Base-by-base conservation (phyloP, 805 yeast species). In the Wickerhamomyces hampshirensis region DNA sequence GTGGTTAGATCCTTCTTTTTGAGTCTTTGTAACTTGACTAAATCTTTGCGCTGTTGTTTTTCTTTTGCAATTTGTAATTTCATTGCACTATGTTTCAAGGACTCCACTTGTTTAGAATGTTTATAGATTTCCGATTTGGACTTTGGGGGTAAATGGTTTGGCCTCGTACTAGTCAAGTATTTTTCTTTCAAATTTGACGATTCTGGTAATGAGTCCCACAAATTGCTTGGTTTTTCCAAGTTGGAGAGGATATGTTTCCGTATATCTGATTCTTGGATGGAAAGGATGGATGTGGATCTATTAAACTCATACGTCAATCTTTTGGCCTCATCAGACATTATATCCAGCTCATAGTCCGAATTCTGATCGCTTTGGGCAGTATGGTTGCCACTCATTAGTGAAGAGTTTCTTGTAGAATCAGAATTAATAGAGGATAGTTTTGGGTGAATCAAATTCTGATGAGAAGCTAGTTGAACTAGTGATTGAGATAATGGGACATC, bases 401-500 rank as follows among this genome's bases (percentile, higher is more conserved):
- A 70, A 0, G 74, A 69, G 5, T 72, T 59, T 38, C 75, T 55
- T 2, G 68, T 64, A 1, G 68, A 58, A n/a, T 56, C 60, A 0
- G 74, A 68, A 11, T 54, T 49, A 5, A 66, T 55, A 8, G 60
- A 51, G 27, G 35, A 26, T 7, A 44, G 35, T 23, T 40, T 39
- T 18, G 40, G 41, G 4, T 42, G 53, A 27, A 60, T 43, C 11
- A 57, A 55, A 32, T 55, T 59, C 43, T 69, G 68, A 32, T 58
- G 57, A 14, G 59, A 58, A n/a, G 62, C 44, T 13, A 65, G 44
- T 10, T 68, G 56, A 5, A 56, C 63, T 14, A 79, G 56, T 0
- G 82, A 70, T 32, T 75, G 79, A 0, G 83, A 68, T 35, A 76
- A 58, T 3, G 88, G 88, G 14, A 81, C 83, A 47, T 81, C 80